phyloP scores from a whole-genome alignment of 495 filamentous ascomycete species.

The Neurospora intermedia region DNA sequence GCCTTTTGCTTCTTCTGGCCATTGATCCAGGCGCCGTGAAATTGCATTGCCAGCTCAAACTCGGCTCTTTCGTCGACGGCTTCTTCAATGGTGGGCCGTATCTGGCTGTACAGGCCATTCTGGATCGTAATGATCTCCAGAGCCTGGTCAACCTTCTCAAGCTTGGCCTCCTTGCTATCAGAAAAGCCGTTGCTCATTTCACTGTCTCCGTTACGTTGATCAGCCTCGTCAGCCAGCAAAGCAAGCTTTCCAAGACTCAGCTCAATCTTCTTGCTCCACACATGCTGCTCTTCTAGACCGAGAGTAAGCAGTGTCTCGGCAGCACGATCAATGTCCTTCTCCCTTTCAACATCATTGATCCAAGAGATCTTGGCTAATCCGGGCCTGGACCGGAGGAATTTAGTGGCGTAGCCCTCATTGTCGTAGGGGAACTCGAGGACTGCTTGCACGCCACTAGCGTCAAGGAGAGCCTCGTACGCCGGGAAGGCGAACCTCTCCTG shows the following conservation, averaged over 20 bases:
- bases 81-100: slow-evolving; percentile 43
- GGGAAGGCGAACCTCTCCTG: slow-evolving; percentile 69
- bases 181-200: slow-evolving; percentile 20
- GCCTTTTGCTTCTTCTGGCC: slow-evolving; percentile 47
- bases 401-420: slow-evolving; percentile 56
- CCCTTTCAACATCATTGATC: slow-evolving; percentile 80
- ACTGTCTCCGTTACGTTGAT: slow-evolving; percentile 19
- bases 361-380: slow-evolving; percentile 70
- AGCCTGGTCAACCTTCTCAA: slow-evolving; percentile 45
- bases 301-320: slow-evolving; percentile 53
- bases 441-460: slow-evolving; percentile 48
- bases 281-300: slow-evolving; percentile 56
- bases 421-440: slow-evolving; percentile 56
- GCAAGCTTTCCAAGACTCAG: slow-evolving; percentile 80
- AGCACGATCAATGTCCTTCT: slow-evolving; percentile 61
- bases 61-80: slow-evolving; percentile 73
- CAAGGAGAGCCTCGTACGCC: slow-evolving; percentile 66
- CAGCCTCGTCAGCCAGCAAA: slow-evolving; percentile 48
- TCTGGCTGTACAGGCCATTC: slow-evolving; percentile 51
- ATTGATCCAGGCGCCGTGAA: slow-evolving; percentile 42
- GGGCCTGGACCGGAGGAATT: slow-evolving; percentile 59
- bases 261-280: slow-evolving; percentile 86
- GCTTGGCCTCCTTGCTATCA: slow-evolving; percentile 19
- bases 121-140: slow-evolving; percentile 61
- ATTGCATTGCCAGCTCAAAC: slow-evolving; percentile 59